phyloP scores from a whole-genome alignment of 805 yeast genomes.

The Metschnikowia reukaufii region DNA sequence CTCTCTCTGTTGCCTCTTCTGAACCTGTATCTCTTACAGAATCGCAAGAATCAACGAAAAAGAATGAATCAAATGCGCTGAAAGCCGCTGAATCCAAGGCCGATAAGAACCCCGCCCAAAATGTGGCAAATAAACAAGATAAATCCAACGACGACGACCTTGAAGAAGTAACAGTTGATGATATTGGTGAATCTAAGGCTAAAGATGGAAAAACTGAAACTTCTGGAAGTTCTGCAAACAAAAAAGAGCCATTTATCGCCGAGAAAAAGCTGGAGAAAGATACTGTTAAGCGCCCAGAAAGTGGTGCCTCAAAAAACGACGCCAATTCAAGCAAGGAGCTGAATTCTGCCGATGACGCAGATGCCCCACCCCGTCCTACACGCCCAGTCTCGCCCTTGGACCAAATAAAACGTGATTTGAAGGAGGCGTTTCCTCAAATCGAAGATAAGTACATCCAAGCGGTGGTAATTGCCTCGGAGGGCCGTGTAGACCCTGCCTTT shows the following conservation, averaged over 20 bases:
- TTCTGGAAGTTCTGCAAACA: neutral
- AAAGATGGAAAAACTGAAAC: neutral
- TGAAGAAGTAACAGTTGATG: slow-evolving; percentile 7
- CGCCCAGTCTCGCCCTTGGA: slow-evolving; percentile 65
- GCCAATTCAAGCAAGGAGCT: neutral
- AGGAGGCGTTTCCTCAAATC: slow-evolving; percentile 81
- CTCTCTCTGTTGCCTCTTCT: slow-evolving; percentile 31
- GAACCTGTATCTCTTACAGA: slow-evolving; percentile 36
- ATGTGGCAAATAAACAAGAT: neutral
- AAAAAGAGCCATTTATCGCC: neutral
- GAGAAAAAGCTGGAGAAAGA: neutral
- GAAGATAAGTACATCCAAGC: slow-evolving; percentile 74
- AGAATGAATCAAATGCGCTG: neutral
- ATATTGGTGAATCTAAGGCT: neutral
- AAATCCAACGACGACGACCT: slow-evolving; percentile 6
- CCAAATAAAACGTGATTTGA: slow-evolving; percentile 56
- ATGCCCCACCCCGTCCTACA: slow-evolving; percentile 40
- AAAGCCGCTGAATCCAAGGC: neutral
- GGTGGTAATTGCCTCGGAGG: slow-evolving; percentile 81
- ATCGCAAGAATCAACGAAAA: neutral
- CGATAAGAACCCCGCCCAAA: neutral
- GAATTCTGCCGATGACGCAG: slow-evolving; percentile 8
- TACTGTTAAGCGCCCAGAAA: neutral
- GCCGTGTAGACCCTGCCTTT: slow-evolving; percentile 81
- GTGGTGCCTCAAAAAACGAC: neutral